Evolutionary conservation across 2,329 filamentous ascomycete genomes (phyloP), one percentile per base, ranked within the genome.

Genomic region (Thelonectria blattea): DNA sequence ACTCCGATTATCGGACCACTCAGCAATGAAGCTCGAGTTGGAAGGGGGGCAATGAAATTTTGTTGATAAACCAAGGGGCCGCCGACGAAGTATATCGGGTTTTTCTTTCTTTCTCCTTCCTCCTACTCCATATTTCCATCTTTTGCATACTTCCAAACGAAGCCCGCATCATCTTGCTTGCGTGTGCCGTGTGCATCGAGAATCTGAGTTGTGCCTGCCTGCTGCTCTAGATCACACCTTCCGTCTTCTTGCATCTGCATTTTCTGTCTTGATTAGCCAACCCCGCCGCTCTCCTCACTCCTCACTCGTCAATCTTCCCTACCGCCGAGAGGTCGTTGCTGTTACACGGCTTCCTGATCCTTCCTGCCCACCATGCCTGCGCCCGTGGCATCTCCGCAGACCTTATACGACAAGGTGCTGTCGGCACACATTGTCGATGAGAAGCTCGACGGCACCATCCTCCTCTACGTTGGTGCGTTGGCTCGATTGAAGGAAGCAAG

Each of bases 341-440:
- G 39, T 17, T 37, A 14, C 34, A 42, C 39, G 15, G 39, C 39
- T 42, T 42, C 39, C 34, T 49, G 37, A 18, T 48, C 51, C 62
- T 32, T 58, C 54, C 27, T 9, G 27, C 27, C 71, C 82, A 87
- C 76, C 71, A 96, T 96, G 92, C 92, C 92, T 75, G 85, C 83
- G 74, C 86, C 86, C 70, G 88, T 90, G 69, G 82, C 83, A 76
- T 85, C 83, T 66, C 92, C 91, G 56, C 89, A 89, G 79, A 97
- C 93, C 71, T 85, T 97, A 74, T 98, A 98, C 81, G 94, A 98
- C 85, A 98, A 98, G 88, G 93, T 98, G 79, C 90, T 98, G 72
- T 87, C 92, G 72, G 90, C 90, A 81, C 95, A 99, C 78, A 90
- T 98, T 72, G 93, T 99, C 74, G 92, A 97, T 73, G 91, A 96